Evolutionary conservation across 176 grass and related monocot genomes (phyloP).

Genomic region (Tillandsia leiboldiana): DNA sequence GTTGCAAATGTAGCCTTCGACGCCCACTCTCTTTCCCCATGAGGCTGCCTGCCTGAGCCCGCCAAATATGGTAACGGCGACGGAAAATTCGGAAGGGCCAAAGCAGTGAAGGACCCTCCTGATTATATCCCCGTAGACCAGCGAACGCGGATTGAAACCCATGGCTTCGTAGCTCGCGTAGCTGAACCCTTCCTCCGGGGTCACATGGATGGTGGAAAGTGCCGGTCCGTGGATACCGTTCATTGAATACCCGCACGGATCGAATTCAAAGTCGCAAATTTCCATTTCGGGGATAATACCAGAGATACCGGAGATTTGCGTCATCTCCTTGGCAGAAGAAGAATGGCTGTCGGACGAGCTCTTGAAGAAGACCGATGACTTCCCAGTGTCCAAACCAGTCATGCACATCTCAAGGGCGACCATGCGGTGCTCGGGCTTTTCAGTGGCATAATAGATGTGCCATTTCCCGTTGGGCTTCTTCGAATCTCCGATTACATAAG

Average conservation of each 20-base stretch:
- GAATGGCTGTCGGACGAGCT: slow-evolving; percentile 31
- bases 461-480: slow-evolving; percentile 46
- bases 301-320: slow-evolving; percentile 50
- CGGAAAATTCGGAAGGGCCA: slow-evolving; percentile 51
- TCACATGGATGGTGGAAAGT: slow-evolving; percentile 62
- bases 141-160: slow-evolving; percentile 32
- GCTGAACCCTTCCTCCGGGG: slow-evolving; percentile 74
- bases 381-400: slow-evolving; percentile 52
- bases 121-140: slow-evolving; percentile 31
- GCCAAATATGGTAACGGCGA: slow-evolving; percentile 57
- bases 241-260: slow-evolving; percentile 76
- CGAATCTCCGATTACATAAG: slow-evolving; percentile 60
- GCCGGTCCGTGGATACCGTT: slow-evolving; percentile 47
- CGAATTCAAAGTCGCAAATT: slow-evolving; percentile 63
- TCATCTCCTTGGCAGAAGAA: slow-evolving; percentile 61
- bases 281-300: slow-evolving; percentile 69
- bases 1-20: slow-evolving; percentile 30
- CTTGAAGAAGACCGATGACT: slow-evolving; percentile 65
- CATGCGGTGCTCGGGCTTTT: slow-evolving; percentile 50
- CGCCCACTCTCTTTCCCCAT: slow-evolving; percentile 37
- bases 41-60: slow-evolving; percentile 19
- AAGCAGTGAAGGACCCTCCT: slow-evolving; percentile 59
- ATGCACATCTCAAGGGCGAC: slow-evolving; percentile 82
- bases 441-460: slow-evolving; percentile 60
- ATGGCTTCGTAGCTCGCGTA: slow-evolving; percentile 72